Percentiles rank a stretch among this genome's conserved stretches.
Conservation (phyloP, 1,284 basidiomycete genomes). For the Pisolithus thermaeus region DNA sequence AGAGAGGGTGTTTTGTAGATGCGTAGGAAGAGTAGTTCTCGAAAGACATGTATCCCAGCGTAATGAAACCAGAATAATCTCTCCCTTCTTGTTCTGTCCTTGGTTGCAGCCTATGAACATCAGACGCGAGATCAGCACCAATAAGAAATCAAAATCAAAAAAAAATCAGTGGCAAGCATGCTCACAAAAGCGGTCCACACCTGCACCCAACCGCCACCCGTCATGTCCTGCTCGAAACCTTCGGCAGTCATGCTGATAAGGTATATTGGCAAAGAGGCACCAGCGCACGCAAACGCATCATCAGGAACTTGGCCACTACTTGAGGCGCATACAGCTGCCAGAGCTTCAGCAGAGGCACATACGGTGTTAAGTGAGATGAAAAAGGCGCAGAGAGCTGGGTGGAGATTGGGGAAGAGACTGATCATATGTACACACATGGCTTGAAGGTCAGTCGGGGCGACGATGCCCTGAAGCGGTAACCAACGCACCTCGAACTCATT, state of each 20-base stretch:
- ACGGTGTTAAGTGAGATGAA: constrained; percentile 48
- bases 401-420: constrained; percentile 34
- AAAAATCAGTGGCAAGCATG: neutral
- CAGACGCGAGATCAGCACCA: neutral
- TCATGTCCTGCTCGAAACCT: constrained; percentile 50
- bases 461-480: neutral
- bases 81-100: constrained; percentile 52
- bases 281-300: constrained; percentile 66
- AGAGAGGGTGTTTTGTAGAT: constrained; percentile 85
- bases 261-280: constrained; percentile 51
- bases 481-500: constrained; percentile 47
- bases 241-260: constrained; percentile 54
- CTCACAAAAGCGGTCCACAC: constrained; percentile 77
- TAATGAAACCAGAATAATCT: constrained; percentile 83
- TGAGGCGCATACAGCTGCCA: constrained; percentile 41
- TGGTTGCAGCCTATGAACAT: constrained; percentile 53
- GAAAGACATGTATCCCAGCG: constrained; percentile 78
- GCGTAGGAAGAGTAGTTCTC: constrained; percentile 84
- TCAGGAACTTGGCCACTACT: constrained; percentile 51
- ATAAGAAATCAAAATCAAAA: neutral
- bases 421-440: neutral
- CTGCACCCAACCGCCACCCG: constrained; percentile 63
- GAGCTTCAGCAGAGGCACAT: constrained; percentile 40
- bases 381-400: constrained; percentile 45
- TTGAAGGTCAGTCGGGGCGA: constrained; percentile 6